phyloP scores from a whole-genome alignment of 2,329 filamentous ascomycete genomes.

The Epichloe sylvatica region DNA sequence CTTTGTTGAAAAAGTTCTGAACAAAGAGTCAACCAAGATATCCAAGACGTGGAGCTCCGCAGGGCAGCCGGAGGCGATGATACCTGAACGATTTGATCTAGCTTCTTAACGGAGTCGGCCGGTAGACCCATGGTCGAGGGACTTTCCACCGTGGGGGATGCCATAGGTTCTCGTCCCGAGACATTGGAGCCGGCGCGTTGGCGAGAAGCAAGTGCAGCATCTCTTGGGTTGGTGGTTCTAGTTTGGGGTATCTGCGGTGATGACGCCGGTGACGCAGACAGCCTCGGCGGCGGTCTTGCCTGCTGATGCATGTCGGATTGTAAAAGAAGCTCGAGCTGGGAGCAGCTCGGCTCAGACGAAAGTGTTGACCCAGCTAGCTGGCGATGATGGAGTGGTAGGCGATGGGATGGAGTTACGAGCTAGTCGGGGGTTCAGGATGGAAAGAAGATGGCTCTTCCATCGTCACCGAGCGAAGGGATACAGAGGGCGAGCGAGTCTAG shows the following conservation, averaged over 20 bases:
- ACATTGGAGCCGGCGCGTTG: conserved; percentile 31
- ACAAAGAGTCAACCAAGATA: background rate
- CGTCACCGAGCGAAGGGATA: background rate
- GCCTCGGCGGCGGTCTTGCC: conserved; percentile 58
- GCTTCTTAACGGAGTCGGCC: conserved; percentile 58
- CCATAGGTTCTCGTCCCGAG: conserved; percentile 23
- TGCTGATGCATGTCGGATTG: conserved; percentile 67
- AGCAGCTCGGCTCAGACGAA: conserved; percentile 3
- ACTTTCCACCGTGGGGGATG: conserved; percentile 34
- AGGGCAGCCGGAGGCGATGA: conserved; percentile 2
- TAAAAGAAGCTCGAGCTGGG: conserved; percentile 3
- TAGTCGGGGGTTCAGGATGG: background rate
- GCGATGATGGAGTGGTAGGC: background rate
- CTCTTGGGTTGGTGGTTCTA: conserved; percentile 62
- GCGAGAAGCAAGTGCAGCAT: conserved; percentile 32
- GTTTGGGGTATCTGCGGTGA: conserved; percentile 52
- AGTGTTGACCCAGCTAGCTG: background rate
- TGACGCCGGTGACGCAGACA: conserved; percentile 53
- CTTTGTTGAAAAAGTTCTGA: conserved; percentile 86
- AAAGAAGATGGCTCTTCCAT: conserved; percentile 6
- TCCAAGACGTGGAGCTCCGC: background rate
- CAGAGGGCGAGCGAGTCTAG: background rate
- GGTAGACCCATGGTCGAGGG: conserved; percentile 34
- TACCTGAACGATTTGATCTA: conserved; percentile 90
- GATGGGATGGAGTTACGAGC: background rate